Evolutionary conservation across 306 rosid species (phyloP).

Genomic region (Abrus pulchellus): DNA sequence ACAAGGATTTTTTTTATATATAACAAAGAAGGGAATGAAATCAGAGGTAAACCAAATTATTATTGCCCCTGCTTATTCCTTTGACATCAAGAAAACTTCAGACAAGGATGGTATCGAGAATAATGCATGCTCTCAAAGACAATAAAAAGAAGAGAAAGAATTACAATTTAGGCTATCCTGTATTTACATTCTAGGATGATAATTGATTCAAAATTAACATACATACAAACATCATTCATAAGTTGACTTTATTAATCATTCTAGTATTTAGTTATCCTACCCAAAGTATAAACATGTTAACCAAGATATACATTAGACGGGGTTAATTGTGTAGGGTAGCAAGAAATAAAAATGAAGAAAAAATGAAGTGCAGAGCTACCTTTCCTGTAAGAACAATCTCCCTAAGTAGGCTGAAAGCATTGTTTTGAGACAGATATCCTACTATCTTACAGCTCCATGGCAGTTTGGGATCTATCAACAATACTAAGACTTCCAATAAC

Average conservation of each 20-base stretch:
- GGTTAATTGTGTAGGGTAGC: conserved; percentile 10
- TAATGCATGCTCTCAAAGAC: conserved; percentile 21
- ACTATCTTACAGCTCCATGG: conserved; percentile 92
- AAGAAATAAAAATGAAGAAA: conserved; percentile 1
- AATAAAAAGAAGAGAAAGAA: not conserved
- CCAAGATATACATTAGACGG: conserved; percentile 4
- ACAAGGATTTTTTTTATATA: not conserved
- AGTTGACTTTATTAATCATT: conserved; percentile 20
- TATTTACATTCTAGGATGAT: not conserved
- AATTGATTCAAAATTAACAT: conserved; percentile 2
- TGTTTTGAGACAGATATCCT: conserved; percentile 75
- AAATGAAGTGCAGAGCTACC: conserved; percentile 57
- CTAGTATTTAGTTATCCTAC: not conserved
- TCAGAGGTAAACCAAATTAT: not conserved
- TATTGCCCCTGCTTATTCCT: not conserved
- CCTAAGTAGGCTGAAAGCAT: conserved; percentile 70
- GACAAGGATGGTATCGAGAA: not conserved
- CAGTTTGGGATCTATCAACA: conserved; percentile 74
- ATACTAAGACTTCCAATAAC: conserved; percentile 72
- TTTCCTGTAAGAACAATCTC: conserved; percentile 77
- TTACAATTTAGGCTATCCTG: not conserved
- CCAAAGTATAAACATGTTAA: conserved; percentile 2
- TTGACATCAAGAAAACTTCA: not conserved
- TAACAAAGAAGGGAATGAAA: not conserved
- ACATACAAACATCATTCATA: conserved; percentile 3